Base-by-base conservation (phyloP, 345 rosid genomes). In the Eucalyptus tenuipes region DNA sequence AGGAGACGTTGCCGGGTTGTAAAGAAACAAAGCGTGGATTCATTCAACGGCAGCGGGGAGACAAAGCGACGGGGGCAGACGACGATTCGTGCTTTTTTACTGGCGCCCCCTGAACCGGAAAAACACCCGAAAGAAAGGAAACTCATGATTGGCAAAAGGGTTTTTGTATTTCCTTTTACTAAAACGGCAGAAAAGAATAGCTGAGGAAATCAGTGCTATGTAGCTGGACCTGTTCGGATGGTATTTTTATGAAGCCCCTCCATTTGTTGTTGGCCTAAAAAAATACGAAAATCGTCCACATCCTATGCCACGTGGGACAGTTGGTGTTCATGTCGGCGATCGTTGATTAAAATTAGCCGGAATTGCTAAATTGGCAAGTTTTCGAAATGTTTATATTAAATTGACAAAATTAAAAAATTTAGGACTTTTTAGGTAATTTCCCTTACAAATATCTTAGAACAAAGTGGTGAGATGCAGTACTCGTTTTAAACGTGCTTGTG, bases 321-420 rank as follows among this genome's bases (percentile, higher is more conserved):
- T 3, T 1, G 3, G 12, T 1, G 13, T 55, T 9, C 1, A 55
- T 55, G 29, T 55, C 0, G 4, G 11, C 0, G 0, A 55, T 55
- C 13, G 0, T 3, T 0, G 0, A 8, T 55, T 2, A 55, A 55
- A 55, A 55, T 55, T 55, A 22, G 3, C 3, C 13, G 6, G 0
- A 55, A 24, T 24, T 6, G 0, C 13, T 55, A 55, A 55, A 55
- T 55, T 22, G 3, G 0, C 1, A 24, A 55, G 0, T 55, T 55
- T 24, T 24, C 12, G 6, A 55, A 55, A 55, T 10, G 7, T 24
- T 24, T 55, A 55, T 55, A 55, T 25, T 24, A 55, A 55, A 55
- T 55, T 55, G 3, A 55, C 3, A 0, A 24, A 55, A 55, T 55
- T 55, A 9, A 55, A 24, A 55, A 0, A 25, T 24, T 55, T 10